Evolutionary conservation across 2,329 filamentous ascomycete genomes (phyloP).

Genomic region (Aspergillus sp.): DNA sequence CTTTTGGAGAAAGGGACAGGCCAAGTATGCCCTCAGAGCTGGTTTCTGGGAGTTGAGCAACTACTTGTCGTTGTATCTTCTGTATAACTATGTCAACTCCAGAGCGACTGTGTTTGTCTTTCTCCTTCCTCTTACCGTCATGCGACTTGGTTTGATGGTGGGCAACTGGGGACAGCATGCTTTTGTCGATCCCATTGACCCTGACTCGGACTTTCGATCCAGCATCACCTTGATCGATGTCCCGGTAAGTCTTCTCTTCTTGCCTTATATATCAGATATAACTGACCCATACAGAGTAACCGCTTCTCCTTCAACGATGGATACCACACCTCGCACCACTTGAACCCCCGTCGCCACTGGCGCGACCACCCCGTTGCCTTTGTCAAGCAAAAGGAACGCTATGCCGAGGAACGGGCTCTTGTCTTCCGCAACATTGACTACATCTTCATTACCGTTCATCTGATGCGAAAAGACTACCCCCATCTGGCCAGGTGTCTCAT

Average conservation of each 20-base stretch:
- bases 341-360: constrained; percentile 59
- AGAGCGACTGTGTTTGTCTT: constrained; percentile 61
- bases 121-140: constrained; percentile 60
- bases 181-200: constrained; percentile 69
- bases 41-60: constrained; percentile 58
- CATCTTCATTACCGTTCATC: constrained; percentile 65
- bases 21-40: constrained; percentile 49
- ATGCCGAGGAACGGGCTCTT: constrained; percentile 62
- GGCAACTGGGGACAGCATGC: constrained; percentile 85
- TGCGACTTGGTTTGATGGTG: constrained; percentile 70
- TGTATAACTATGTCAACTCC: constrained; percentile 47
- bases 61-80: constrained; percentile 49
- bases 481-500: constrained; percentile 66
- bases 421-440: constrained; percentile 81
- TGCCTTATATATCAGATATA: not conserved
- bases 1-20: constrained; percentile 62
- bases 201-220: constrained; percentile 71
- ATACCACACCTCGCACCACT: constrained; percentile 63
- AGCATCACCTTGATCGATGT: constrained; percentile 79
- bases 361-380: constrained; percentile 73
- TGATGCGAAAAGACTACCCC: constrained; percentile 67
- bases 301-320: constrained; percentile 79
- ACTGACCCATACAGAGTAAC: constrained; percentile 56
- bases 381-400: constrained; percentile 63
- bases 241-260: constrained; percentile 51